Conservation (phyloP, 2,329 filamentous ascomycete genomes). For the Aureobasidium sp. region DNA sequence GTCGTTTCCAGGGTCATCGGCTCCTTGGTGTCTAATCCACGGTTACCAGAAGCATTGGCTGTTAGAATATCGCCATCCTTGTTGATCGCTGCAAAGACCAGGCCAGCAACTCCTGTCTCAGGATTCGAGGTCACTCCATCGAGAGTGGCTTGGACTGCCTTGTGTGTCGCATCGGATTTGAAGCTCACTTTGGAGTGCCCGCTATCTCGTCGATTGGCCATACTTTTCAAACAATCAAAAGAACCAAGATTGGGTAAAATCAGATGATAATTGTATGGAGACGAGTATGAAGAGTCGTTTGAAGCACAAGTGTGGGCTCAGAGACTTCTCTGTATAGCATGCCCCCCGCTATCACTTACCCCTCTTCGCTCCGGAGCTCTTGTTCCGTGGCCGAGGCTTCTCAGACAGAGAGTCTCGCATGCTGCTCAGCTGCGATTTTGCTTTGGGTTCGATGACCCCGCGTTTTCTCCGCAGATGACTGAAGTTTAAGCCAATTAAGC, state of each 20-base stretch:
- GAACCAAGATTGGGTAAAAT: not conserved
- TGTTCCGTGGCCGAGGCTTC: not conserved
- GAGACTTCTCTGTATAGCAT: not conserved
- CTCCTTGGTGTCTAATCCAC: conserved; percentile 35
- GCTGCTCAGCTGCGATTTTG: not conserved
- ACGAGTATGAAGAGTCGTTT: not conserved
- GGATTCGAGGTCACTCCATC: conserved; percentile 19
- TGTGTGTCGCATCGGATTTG: conserved; percentile 9
- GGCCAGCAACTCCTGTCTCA: conserved; percentile 31
- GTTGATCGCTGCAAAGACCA: conserved; percentile 42
- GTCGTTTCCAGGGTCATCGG: conserved; percentile 54
- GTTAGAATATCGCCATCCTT: conserved; percentile 37
- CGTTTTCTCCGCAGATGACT: not conserved
- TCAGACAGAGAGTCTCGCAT: not conserved
- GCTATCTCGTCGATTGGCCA: not conserved
- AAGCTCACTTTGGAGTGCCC: not conserved
- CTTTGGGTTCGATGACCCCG: not conserved
- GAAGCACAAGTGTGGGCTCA: not conserved
- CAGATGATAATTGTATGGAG: not conserved
- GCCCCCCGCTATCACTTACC: not conserved
- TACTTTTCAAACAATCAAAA: not conserved
- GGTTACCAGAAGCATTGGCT: conserved; percentile 37
- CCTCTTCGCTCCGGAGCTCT: not conserved
- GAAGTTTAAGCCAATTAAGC: not conserved
- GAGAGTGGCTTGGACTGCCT: conserved; percentile 13